Percentiles rank a stretch among this genome's conserved stretches.
Conservation (phyloP, 257 asterid genomes). For the Nicotiana obtusifolia region DNA sequence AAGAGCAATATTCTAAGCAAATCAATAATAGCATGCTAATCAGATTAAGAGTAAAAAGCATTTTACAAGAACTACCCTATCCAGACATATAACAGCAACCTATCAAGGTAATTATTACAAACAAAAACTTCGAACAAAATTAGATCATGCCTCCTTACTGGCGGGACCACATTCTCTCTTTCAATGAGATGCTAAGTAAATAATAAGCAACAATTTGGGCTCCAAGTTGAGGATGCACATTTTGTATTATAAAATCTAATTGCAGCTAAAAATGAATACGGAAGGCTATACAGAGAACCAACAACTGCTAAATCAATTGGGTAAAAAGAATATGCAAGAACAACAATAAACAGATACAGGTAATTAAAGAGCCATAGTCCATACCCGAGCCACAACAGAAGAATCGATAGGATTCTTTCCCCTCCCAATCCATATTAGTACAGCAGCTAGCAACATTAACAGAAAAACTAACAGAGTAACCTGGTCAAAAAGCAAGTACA, state of each 20-base stretch:
- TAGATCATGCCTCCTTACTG: background rate
- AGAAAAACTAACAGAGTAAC: constrained; percentile 56
- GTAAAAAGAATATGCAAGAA: background rate
- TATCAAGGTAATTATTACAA: background rate
- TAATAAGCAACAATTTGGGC: background rate
- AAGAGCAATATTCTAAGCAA: background rate
- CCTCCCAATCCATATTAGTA: constrained; percentile 78
- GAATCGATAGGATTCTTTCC: constrained; percentile 55
- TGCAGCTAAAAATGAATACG: background rate
- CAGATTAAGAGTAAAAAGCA: background rate
- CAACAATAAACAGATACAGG: background rate
- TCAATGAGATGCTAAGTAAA: background rate
- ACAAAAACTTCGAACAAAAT: background rate
- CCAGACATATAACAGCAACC: background rate
- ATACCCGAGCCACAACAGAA: constrained; percentile 75
- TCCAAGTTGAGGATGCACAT: background rate
- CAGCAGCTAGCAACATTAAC: constrained; percentile 60
- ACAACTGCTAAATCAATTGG: background rate
- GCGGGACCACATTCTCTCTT: background rate
- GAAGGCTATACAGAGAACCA: background rate
- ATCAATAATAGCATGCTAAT: background rate
- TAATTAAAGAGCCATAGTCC: constrained; percentile 10
- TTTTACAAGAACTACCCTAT: background rate
- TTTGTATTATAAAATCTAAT: background rate
- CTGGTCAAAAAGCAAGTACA: constrained; percentile 35